Evolutionary conservation across 1,139 yeast species (phyloP), one percentile per base, ranked within the genome.

Genomic region (Pichia terricola): DNA sequence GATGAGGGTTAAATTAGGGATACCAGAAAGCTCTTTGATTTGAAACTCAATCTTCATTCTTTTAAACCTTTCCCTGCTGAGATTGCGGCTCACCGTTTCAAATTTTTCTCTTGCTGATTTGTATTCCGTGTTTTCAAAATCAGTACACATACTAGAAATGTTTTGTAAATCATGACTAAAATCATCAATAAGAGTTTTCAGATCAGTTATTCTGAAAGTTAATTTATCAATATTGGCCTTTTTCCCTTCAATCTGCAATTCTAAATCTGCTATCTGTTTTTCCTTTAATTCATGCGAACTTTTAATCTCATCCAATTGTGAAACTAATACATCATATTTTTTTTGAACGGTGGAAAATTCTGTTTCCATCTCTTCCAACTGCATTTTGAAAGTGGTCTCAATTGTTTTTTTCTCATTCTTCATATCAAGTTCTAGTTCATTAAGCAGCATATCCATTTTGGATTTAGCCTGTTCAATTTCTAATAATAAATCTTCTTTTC

Each of bases 11-110:
- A 43, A 22, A 33, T 41, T 43, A 4, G 47, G 46, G 22, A 45
- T 47, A 4, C 46, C 47, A 22, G 47, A 43, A n/a, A 45, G 8
- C 30, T 49, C 47, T 22, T 42, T 40, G 7, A 49, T 43, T 40
- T 49, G 52, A 28, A 45, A 40, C 28, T 49, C 45, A 22, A 47
- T 43, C 33, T 45, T 49, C 11, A 47, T 9, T 7, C 52, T 26
- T 39, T 47, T 47, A 28, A 41, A 40, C 22, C 16, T 34, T 35
- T 49, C 50, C 5, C 25, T 9, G 16, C 6, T 10, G 6, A 34
- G 35, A 7, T n/a, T 10, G 9, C 7, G 22, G 6, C 6, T 8
- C 22, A n/a, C 25, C 25, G 6, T 9, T 22, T 34, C 11, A 4
- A 40, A 35, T 30, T 41, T 37, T 2, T 28, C 11, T 26, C 37